phyloP scores from a whole-genome alignment of 768 basidiomycete species.

The Russula sp. region DNA sequence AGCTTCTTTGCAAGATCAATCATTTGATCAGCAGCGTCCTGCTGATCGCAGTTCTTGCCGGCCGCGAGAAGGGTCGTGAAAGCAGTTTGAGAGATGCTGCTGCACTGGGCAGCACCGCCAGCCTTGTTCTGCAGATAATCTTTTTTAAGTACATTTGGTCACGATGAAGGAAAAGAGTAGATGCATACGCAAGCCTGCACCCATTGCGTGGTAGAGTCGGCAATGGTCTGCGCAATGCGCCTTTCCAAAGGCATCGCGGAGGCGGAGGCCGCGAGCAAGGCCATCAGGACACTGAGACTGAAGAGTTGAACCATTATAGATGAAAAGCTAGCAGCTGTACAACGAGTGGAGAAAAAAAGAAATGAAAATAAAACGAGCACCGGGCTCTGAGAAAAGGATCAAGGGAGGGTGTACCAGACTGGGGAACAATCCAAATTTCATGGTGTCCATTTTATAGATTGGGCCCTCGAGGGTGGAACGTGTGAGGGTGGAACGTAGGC shows the following conservation, averaged over 20 bases:
- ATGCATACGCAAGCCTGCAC: conserved; percentile 46
- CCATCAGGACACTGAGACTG: neutral
- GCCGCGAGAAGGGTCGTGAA: conserved; percentile 53
- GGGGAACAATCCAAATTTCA: neutral
- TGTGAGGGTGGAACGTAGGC: too few relatives aligned
- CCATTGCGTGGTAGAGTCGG: conserved; percentile 43
- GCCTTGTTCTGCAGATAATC: conserved; percentile 37
- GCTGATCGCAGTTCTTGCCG: conserved; percentile 34
- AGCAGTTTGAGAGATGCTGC: conserved; percentile 45
- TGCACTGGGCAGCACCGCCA: conserved; percentile 50
- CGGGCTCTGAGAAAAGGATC: neutral
- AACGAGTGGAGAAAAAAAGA: neutral
- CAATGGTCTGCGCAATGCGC: conserved; percentile 44
- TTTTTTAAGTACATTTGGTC: neutral
- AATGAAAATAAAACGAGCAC: neutral
- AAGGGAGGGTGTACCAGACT: too few relatives aligned
- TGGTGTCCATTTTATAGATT: neutral
- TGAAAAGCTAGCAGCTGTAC: neutral
- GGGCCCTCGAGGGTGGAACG: too few relatives aligned
- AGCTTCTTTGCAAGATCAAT: conserved; percentile 41
- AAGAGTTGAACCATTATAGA: conserved; percentile 7
- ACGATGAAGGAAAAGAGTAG: neutral
- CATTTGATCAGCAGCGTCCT: conserved; percentile 43
- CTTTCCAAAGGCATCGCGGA: conserved; percentile 31
- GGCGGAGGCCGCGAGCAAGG: neutral